phyloP scores from a whole-genome alignment of 2,329 filamentous ascomycete genomes.

The Aspergillus sojae region DNA sequence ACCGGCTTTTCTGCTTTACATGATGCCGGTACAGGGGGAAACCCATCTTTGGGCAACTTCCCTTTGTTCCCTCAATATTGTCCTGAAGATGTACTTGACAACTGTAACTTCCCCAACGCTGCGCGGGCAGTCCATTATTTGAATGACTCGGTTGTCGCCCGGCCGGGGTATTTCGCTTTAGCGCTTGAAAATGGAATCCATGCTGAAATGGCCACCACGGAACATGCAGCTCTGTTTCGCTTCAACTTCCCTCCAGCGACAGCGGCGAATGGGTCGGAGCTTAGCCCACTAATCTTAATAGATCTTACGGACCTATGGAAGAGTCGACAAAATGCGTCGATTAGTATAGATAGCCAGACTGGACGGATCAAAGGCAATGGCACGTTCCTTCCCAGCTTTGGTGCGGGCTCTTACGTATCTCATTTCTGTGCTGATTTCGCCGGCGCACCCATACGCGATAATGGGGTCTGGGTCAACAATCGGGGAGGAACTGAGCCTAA shows the following conservation, averaged over 20 bases:
- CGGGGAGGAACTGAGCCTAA: slow-evolving; percentile 59
- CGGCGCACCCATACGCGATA: slow-evolving; percentile 55
- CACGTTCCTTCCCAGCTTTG: slow-evolving; percentile 66
- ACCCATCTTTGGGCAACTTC: slow-evolving; percentile 71
- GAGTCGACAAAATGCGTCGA: slow-evolving; percentile 59
- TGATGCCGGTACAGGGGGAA: slow-evolving; percentile 53
- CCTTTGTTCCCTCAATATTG: slow-evolving; percentile 71
- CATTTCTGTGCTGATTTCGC: slow-evolving; percentile 72
- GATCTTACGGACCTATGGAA: slow-evolving; percentile 67
- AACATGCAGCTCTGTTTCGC: slow-evolving; percentile 65
- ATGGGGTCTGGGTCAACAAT: slow-evolving; percentile 65
- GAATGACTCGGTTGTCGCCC: slow-evolving; percentile 57
- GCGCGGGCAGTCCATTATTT: slow-evolving; percentile 53
- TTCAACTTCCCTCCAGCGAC: slow-evolving; percentile 59
- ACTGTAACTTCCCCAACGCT: slow-evolving; percentile 62
- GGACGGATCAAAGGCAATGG: slow-evolving; percentile 67
- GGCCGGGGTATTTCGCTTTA: slow-evolving; percentile 67
- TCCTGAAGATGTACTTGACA: slow-evolving; percentile 60
- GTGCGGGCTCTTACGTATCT: slow-evolving; percentile 59
- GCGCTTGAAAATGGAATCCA: slow-evolving; percentile 59
- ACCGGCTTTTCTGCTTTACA: slow-evolving; percentile 56
- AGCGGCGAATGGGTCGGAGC: slow-evolving; percentile 9
- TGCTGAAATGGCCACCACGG: slow-evolving; percentile 67
- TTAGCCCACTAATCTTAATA: slow-evolving; percentile 63
- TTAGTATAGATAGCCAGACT: slow-evolving; percentile 57